Evolutionary conservation across 108 stramenopile genomes (phyloP), one percentile per base, ranked within the genome.

Genomic region (Phaeodactylum tricornutum): DNA sequence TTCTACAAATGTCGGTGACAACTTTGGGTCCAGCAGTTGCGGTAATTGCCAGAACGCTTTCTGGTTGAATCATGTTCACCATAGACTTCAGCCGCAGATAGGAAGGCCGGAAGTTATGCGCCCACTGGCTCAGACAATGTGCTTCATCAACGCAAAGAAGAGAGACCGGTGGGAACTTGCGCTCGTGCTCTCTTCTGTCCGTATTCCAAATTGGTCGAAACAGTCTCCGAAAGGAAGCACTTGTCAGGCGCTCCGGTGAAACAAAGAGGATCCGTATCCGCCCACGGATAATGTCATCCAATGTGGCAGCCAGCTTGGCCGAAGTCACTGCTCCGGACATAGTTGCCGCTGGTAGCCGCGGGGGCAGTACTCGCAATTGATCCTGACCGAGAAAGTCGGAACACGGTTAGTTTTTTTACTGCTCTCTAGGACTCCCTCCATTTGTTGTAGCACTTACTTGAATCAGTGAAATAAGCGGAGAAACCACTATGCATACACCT

Each of bases 111-210:
- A 99, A 99, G 72, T 99, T 96, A 62, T 99, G 96, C 7, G 87
- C 87, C 98, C 98, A 99, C 53, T 95, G 81, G 40, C 81, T 77
- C 28, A 77, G 46, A 57, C 83, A 83, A 70, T 94, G 94, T 6
- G 87, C 85, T 72, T 99, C 99, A 55, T 99, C 99, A 29, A 99
- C 75, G 45, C 87, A 93, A 20, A 98, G 69, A 1, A 97, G 68
- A 4, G 95, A 88, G 5, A 94, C 84, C 26, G 63, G 55, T 29
- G 92, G 92, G 53, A 93, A 84, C 7, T 51, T 68, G 35, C 87
- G 45, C 37, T 72, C 76, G 12, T 56, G 54, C 36, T 61, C 49
- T 2, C 84, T 62, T 23, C 71, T 77, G 35, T 87, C 72, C 5
- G 76, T 45, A 61, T 87, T 74, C 61, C 80, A 93, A 43, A 51